Conservation (phyloP, 2,329 filamentous ascomycete species). For the Botrytis elliptica region DNA sequence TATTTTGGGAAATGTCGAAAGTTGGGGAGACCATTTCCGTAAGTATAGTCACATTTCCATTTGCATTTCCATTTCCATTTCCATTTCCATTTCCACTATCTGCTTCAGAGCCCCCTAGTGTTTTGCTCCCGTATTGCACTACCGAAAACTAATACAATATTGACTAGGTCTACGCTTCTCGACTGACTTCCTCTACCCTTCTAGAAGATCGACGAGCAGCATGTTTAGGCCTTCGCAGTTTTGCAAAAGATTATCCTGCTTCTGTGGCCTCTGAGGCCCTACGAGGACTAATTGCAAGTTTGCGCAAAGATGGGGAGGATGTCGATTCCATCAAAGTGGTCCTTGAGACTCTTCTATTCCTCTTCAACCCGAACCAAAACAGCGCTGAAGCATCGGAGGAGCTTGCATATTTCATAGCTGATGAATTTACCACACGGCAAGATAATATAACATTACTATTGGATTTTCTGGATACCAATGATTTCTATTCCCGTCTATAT, state of each 20-base stretch:
- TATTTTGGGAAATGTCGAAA: conserved; percentile 22
- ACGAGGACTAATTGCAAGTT: conserved; percentile 78
- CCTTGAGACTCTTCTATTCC: conserved; percentile 90
- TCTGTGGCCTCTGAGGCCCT: conserved; percentile 94
- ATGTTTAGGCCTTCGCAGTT: conserved; percentile 89
- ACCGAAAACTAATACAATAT: not conserved
- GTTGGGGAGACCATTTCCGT: conserved; percentile 23
- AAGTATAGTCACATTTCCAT: not conserved
- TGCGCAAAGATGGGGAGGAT: conserved; percentile 88
- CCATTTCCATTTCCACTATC: not conserved
- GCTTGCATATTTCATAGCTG: conserved; percentile 91
- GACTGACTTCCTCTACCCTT: conserved; percentile 83
- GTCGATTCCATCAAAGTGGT: conserved; percentile 95
- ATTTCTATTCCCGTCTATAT: conserved; percentile 91
- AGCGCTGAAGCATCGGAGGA: conserved; percentile 95
- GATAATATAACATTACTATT: conserved; percentile 92
- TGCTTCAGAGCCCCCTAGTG: not conserved
- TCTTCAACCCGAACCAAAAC: conserved; percentile 70
- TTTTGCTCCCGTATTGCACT: not conserved
- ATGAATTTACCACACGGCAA: conserved; percentile 96
- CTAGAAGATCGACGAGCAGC: conserved; percentile 92
- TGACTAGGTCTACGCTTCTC: conserved; percentile 51
- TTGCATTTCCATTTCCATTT: not conserved
- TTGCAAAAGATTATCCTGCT: conserved; percentile 93
- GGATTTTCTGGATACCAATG: conserved; percentile 79